Percentiles rank a stretch among this genome's conserved stretches.
Conservation (phyloP, 768 basidiomycete genomes). For the Mycena chlorophos region DNA sequence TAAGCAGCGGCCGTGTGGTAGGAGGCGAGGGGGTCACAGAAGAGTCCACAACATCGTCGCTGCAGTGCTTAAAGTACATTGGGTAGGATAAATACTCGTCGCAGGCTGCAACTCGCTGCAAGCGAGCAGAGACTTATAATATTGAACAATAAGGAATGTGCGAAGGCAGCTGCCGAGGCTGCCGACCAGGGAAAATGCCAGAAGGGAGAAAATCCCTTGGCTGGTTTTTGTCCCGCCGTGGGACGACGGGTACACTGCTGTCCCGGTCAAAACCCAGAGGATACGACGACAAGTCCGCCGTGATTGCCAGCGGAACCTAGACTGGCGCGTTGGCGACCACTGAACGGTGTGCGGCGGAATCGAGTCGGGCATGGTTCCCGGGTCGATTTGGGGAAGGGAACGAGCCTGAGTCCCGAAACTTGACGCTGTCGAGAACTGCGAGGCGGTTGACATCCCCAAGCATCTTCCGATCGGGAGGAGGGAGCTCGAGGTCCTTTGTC, state of each 20-base stretch:
- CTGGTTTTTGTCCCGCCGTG: conserved; percentile 20
- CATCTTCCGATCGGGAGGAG: conserved; percentile 57
- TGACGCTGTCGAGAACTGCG: conserved; percentile 75
- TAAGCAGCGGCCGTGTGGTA: neutral
- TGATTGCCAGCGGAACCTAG: conserved; percentile 82
- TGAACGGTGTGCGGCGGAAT: conserved; percentile 39
- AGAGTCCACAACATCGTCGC: too few species aligned
- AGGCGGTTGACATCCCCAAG: conserved; percentile 73
- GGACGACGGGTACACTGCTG: conserved; percentile 36
- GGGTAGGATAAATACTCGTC: conserved; percentile 5
- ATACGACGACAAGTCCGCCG: conserved; percentile 80
- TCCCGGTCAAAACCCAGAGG: conserved; percentile 72
- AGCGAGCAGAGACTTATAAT: conserved; percentile 9
- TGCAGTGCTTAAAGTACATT: neutral
- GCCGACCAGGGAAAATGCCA: conserved; percentile 11
- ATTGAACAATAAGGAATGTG: conserved; percentile 23
- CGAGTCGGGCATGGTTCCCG: conserved; percentile 46
- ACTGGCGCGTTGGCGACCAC: conserved; percentile 70
- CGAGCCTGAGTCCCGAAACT: conserved; percentile 79
- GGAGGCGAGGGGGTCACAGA: conserved; percentile 3
- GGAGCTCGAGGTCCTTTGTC: conserved; percentile 35
- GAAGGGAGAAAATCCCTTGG: conserved; percentile 5
- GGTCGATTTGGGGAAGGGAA: conserved; percentile 88
- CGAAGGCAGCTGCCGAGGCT: conserved; percentile 17
- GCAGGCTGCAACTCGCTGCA: neutral